Conservation (phyloP, 768 basidiomycete species). For the Leccinum obscurum region DNA sequence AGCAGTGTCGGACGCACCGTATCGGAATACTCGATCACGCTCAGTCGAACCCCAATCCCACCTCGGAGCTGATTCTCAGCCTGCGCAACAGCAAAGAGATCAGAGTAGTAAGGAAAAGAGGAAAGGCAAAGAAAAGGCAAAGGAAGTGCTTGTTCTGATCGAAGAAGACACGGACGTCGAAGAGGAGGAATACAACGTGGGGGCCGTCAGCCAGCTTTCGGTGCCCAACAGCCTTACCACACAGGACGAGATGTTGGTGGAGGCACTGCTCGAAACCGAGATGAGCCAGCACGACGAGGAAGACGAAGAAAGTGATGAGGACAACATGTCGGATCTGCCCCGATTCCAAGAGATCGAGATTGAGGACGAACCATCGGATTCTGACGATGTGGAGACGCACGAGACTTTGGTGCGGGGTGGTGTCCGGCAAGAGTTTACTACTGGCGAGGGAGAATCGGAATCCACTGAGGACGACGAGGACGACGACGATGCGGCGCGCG, state of each 20-base stretch:
- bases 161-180: conserved; percentile 9
- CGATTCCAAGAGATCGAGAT: conserved; percentile 13
- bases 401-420: conserved; percentile 8
- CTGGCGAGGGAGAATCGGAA: not conserved
- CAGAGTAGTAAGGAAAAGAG: conserved; percentile 4
- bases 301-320: not conserved
- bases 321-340: not conserved
- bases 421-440: not conserved
- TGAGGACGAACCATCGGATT: conserved; percentile 21
- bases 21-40: conserved; percentile 25
- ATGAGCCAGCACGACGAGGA: not conserved
- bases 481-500: conserved; percentile 10
- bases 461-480: conserved; percentile 2
- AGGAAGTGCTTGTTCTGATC: conserved; percentile 1
- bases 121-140: conserved; percentile 1
- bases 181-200: not conserved
- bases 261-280: conserved; percentile 20
- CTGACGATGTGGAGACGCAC: conserved; percentile 33
- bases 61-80: not conserved
- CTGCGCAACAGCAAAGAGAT: not conserved
- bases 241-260: conserved; percentile 25
- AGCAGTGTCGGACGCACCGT: conserved; percentile 5
- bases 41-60: conserved; percentile 18
- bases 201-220: not conserved
- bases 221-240: not conserved